Base-by-base conservation (phyloP, 2,329 filamentous ascomycete genomes). In the Dactylellina haptotyla region DNA sequence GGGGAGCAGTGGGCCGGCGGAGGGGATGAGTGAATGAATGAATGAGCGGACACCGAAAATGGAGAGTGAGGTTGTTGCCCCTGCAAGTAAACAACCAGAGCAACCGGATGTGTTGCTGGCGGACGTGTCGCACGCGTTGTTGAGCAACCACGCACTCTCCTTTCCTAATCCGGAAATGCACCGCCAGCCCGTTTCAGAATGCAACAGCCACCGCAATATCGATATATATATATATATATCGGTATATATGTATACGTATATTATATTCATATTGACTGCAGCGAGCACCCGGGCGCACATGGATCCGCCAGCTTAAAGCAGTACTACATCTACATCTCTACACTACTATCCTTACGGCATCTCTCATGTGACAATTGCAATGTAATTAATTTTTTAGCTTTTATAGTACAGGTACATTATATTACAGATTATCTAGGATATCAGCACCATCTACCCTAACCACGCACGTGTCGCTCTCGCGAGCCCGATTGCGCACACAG, bases 331-430 rank as follows among this genome's bases (percentile, higher is more conserved):
- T n/a, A n/a, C n/a, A n/a, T n/a, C n/a, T n/a, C n/a, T n/a, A n/a
- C n/a, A n/a, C n/a, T n/a, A n/a, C n/a, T n/a, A n/a, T n/a, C n/a
- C n/a, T n/a, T n/a, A n/a, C n/a, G n/a, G n/a, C n/a, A n/a, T n/a
- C n/a, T n/a, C n/a, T n/a, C n/a, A n/a, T n/a, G n/a, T n/a, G n/a
- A n/a, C n/a, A n/a, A n/a, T n/a, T n/a, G 5, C 37, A 46, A 46
- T 25, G n/a, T 6, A 46, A 20, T 12, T 41, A 18, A 14, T 8
- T 62, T 4, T 37, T 50, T 51, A 64, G 28, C 53, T 66, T 48
- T 57, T 70, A 56, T 70, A 34, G 25, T 61, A 69, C 64, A 61
- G 28, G 45, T 48, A 46, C 10, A 56, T 39, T 67, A 69, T 69
- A 70, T 54, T 70, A 70, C 65, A 70, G 8, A 46, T 46, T 46